phyloP scores from a whole-genome alignment of 257 asterid species.

The Pogostemon cablin region DNA sequence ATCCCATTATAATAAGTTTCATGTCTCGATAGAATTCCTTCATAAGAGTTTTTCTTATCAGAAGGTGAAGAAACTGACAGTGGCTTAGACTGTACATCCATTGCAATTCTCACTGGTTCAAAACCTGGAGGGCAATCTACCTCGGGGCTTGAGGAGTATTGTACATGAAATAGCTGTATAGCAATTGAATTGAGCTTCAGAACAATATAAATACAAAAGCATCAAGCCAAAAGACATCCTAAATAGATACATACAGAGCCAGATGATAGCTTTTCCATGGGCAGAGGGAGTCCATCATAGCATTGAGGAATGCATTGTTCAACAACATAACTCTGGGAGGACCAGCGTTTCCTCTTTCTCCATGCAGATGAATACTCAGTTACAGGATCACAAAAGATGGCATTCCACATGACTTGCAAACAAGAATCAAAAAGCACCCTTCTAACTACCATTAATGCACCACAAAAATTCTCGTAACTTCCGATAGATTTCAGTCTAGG shows the following conservation, averaged over 20 bases:
- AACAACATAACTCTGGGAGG: conserved; percentile 41
- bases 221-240: conserved; percentile 24
- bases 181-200: conserved; percentile 37
- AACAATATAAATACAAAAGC: conserved; percentile 31
- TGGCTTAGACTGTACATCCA: conserved; percentile 39
- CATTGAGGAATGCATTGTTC: conserved; percentile 31
- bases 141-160: conserved; percentile 52
- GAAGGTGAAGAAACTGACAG: conserved; percentile 37
- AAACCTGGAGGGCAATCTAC: conserved; percentile 86
- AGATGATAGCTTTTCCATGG: conserved; percentile 42
- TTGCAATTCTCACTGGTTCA: conserved; percentile 43
- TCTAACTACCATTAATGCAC: conserved; percentile 51
- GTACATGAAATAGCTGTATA: conserved; percentile 52
- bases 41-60: conserved; percentile 39
- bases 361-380: conserved; percentile 71
- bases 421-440: conserved; percentile 60
- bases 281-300: conserved; percentile 33
- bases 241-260: conserved; percentile 53
- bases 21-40: conserved; percentile 25
- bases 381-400: conserved; percentile 63
- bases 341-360: conserved; percentile 80
- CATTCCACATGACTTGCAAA: conserved; percentile 82
- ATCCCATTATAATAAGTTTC: conserved; percentile 36
- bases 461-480: conserved; percentile 72
- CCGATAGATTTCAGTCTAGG: conserved; percentile 66